phyloP scores from a whole-genome alignment of 306 rosid species.

The Boehmeria nivea region DNA sequence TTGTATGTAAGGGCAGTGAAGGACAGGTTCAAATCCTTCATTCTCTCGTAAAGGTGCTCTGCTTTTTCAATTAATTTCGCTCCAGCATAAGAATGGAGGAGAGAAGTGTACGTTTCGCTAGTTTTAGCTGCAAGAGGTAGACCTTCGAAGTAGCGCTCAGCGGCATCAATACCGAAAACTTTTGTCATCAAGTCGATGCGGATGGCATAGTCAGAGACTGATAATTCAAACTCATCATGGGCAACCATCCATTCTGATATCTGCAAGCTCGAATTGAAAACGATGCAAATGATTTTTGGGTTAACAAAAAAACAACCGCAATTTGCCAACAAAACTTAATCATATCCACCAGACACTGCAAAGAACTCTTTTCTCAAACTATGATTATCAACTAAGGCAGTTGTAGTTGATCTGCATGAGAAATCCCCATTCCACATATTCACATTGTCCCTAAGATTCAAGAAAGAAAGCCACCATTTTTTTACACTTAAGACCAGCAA shows the following conservation, averaged over 20 bases:
- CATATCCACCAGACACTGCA: too few relatives aligned
- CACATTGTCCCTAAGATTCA: too few relatives aligned
- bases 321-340: too few relatives aligned
- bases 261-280: constrained; percentile 40
- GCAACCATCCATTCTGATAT: constrained; percentile 87
- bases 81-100: constrained; percentile 78
- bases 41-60: constrained; percentile 59
- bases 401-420: too few relatives aligned
- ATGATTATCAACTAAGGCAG: too few relatives aligned
- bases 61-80: constrained; percentile 76
- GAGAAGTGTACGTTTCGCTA: constrained; percentile 73
- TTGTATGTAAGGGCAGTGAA: constrained; percentile 68
- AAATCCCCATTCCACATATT: too few relatives aligned
- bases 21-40: constrained; percentile 47
- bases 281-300: neutral
- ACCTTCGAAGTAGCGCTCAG: constrained; percentile 86
- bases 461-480: too few relatives aligned
- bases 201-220: constrained; percentile 68
- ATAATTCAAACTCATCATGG: constrained; percentile 47
- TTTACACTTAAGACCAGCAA: too few relatives aligned
- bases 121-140: constrained; percentile 59
- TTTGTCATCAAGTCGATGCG: constrained; percentile 87
- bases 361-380: too few relatives aligned
- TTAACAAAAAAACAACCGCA: too few relatives aligned
- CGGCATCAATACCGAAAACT: constrained; percentile 86